These are phyloP conservation scores for Trapa incisa DNA, from an alignment of 345 rosid species.

Conservation along the genomic window DNA sequence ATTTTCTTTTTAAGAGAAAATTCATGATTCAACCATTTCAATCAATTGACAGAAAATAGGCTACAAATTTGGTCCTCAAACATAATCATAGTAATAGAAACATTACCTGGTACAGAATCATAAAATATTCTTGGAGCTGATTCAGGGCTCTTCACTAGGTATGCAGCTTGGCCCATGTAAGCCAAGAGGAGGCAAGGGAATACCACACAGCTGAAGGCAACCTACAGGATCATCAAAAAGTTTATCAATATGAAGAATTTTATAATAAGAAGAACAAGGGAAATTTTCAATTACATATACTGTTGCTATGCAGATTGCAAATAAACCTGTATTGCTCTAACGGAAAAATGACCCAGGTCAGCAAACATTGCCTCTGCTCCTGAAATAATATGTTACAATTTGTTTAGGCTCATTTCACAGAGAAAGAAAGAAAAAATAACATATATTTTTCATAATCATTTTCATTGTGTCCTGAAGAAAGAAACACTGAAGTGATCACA, in stretches of 20 bases:
- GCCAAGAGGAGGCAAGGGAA: conserved; percentile 94
- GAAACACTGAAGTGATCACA: neutral
- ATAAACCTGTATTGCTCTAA: conserved; percentile 71
- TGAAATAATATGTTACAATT: conserved; percentile 15
- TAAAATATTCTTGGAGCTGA: conserved; percentile 64
- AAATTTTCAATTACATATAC: neutral
- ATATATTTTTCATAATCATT: neutral
- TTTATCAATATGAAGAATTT: neutral
- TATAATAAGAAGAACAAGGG: neutral
- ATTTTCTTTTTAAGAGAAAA: neutral
- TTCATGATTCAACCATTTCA: neutral
- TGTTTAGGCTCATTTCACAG: neutral
- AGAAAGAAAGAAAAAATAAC: neutral
- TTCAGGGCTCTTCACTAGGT: conserved; percentile 50
- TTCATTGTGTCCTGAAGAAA: neutral
- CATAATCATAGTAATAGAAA: neutral
- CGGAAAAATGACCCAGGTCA: conserved; percentile 94
- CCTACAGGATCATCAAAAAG: conserved; percentile 25
- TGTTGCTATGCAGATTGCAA: neutral
- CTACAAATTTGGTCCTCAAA: neutral
- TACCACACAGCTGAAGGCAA: conserved; percentile 74
- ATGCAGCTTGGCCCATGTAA: conserved; percentile 95
- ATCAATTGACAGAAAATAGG: neutral
- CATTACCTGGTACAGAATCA: conserved; percentile 76
- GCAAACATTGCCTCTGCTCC: conserved; percentile 99